Evolutionary conservation across 2,329 filamentous ascomycete species (phyloP), one percentile per base, ranked within the genome.

Genomic region (Nigrospora oryzae): DNA sequence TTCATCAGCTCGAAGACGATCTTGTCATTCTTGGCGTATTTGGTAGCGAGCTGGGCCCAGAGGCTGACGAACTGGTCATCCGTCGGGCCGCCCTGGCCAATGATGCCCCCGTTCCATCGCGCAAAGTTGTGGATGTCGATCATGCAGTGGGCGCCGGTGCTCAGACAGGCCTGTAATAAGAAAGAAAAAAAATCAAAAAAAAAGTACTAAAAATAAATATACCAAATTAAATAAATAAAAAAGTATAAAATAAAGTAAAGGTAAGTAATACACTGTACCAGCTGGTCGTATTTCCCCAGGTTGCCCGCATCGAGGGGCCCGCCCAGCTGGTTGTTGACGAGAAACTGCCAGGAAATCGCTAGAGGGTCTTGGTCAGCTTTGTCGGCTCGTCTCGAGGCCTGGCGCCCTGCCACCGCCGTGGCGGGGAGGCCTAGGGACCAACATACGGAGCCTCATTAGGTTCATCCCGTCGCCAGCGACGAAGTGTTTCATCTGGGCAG

Each of bases 1-100:
- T 86, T 86, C 81, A 86, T 85, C 38, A 86, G 57, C 13, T 79
- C 81, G 51, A 86, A 83, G 4, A 75, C 68, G 23, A 86, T 63
- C 48, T 74, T 77, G 34, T 68, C 57, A 41, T 78, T 62, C 6
- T 56, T 54, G 17, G 68, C 70, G 60, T 85, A 86, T 56, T 78
- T 77, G 1, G 62, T 66, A 1, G 82, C 81, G 5, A 81, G 59
- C 46, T 75, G 66, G 2, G 56, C 60, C 82, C 82, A 86, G 5
- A 85, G 61, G 36, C 63, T 64, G 4, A 70, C 74, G 51, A 84
- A 79, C 13, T 79, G 63, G 11, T 70, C 74, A 55, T 84, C 71
- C 0, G 70, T 71, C 0, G 80, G 79, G 0, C 80, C 81, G 17
- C 79, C 81, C 56, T 85, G 81, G 1, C 81, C 82, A 45, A 86